These are phyloP conservation scores for Closterium sp. DNA, from an alignment of 139 green algal species.

Conservation along the genomic window DNA sequence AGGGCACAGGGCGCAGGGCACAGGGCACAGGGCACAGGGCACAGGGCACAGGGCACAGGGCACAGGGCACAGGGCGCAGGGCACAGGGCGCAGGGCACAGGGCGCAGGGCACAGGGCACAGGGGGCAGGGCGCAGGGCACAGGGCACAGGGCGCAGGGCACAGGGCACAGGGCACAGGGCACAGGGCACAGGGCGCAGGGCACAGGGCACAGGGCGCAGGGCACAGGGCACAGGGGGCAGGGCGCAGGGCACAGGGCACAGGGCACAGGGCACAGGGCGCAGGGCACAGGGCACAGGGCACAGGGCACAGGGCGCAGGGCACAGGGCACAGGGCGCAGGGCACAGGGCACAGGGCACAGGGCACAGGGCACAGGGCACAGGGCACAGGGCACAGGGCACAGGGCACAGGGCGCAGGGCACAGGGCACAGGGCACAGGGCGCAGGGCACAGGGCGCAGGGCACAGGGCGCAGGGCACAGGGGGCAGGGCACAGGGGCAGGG, in stretches of 20 bases:
- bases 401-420: not conserved
- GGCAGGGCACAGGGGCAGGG: not conserved
- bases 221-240: not conserved
- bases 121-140: not conserved
- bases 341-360: not conserved
- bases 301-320: not conserved
- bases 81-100: not conserved
- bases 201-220: not conserved
- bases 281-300: not conserved
- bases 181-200: not conserved
- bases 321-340: not conserved
- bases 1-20: too few relatives aligned
- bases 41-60: not conserved
- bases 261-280: not conserved
- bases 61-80: not conserved
- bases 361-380: not conserved
- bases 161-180: not conserved
- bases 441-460: not conserved
- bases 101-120: not conserved
- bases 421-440: not conserved
- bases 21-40: not conserved
- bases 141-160: too few relatives aligned
- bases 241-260: not conserved
- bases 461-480: not conserved
- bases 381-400: not conserved